Evolutionary conservation across 108 stramenopile genomes (phyloP).

Genomic region (Cylindrotheca closterium): DNA sequence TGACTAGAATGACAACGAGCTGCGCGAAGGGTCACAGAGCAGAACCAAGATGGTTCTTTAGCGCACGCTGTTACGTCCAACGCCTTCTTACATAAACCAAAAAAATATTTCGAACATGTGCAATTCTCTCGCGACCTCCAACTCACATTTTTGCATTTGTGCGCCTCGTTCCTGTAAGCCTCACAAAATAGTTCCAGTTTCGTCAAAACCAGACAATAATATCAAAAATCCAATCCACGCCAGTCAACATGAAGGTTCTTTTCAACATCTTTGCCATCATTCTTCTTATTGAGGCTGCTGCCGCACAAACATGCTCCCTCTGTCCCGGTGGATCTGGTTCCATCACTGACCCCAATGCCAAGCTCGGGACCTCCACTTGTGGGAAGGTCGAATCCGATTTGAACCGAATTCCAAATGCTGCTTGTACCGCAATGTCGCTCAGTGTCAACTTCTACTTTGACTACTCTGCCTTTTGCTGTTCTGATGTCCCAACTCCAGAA

Average conservation of each 20-base stretch:
- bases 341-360: not conserved
- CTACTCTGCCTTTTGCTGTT: not conserved
- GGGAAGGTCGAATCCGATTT: not conserved
- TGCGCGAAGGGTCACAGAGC: no score
- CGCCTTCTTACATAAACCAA: no score
- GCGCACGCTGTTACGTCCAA: no score
- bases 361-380: not conserved
- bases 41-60: no score
- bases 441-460: not conserved
- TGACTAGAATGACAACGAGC: no score
- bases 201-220: no score
- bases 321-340: not conserved
- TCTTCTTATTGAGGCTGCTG: constrained; percentile 3
- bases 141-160: no score
- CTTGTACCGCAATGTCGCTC: not conserved
- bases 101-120: no score
- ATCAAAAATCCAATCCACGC: not conserved
- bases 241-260: not conserved
- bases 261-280: not conserved
- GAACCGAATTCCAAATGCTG: not conserved
- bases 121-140: no score
- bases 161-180: no score
- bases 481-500: not conserved
- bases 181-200: no score
- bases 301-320: not conserved